phyloP scores from a whole-genome alignment of 768 basidiomycete species.

The Podaxis sp. region DNA sequence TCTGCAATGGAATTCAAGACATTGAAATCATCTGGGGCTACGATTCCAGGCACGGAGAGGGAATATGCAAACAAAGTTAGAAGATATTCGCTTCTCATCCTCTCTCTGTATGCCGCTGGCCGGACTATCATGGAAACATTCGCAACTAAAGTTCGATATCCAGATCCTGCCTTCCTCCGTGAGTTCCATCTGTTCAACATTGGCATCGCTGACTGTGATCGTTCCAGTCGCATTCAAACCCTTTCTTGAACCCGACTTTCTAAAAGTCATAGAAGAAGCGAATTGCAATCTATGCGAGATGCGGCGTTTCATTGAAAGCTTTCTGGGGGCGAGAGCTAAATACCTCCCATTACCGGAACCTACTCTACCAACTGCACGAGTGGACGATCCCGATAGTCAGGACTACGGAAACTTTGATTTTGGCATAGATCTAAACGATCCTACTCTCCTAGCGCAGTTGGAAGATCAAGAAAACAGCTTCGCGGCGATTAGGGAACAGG shows the following conservation, averaged over 20 bases:
- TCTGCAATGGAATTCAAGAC: conserved; percentile 2
- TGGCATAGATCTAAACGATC: conserved; percentile 12
- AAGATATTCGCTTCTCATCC: conserved; percentile 5
- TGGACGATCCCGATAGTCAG: conserved; percentile 14
- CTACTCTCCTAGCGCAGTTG: conserved; percentile 2
- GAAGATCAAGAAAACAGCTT: conserved; percentile 2
- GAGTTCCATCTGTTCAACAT: neutral
- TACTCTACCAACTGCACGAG: neutral
- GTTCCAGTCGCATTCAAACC: conserved; percentile 12
- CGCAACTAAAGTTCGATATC: conserved; percentile 1
- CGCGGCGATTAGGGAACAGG: conserved; percentile 6
- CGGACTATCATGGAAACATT: conserved; percentile 12
- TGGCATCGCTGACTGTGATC: neutral
- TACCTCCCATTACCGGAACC: conserved; percentile 6
- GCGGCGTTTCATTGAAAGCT: conserved; percentile 14
- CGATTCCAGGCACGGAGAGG: neutral
- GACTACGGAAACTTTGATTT: conserved; percentile 13
- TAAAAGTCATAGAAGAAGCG: conserved; percentile 10
- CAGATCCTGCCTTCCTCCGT: conserved; percentile 12
- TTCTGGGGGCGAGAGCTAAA: conserved; percentile 1
- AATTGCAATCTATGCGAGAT: conserved; percentile 9
- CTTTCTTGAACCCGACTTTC: conserved; percentile 9
- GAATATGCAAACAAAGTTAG: neutral
- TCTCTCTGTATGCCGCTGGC: conserved; percentile 12
- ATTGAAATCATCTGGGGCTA: neutral